phyloP scores from a whole-genome alignment of 2,329 filamentous ascomycete genomes.

The Fusarium palustre region DNA sequence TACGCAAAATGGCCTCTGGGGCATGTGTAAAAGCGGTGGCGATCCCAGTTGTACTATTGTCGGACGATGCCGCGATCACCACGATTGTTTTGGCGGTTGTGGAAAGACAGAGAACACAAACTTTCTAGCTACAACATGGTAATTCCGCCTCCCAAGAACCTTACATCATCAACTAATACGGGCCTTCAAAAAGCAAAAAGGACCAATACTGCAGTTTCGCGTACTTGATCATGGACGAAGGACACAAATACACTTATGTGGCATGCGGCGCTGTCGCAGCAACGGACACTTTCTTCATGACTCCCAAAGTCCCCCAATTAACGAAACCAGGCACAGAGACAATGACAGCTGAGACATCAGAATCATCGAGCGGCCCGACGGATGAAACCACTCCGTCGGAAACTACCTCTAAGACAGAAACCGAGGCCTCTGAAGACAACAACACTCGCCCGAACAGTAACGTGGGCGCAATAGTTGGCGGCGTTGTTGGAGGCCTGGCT shows the following conservation, averaged over 20 bases:
- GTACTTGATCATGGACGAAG: constrained; percentile 49
- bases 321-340: constrained; percentile 19
- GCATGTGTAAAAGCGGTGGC: constrained; percentile 48
- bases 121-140: constrained; percentile 53
- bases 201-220: constrained; percentile 50
- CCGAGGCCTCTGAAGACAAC: background rate
- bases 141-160: background rate
- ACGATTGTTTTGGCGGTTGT: constrained; percentile 50
- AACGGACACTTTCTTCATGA: constrained; percentile 43
- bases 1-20: constrained; percentile 50
- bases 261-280: constrained; percentile 48
- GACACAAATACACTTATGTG: constrained; percentile 53
- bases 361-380: constrained; percentile 4
- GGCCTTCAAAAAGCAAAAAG: background rate
- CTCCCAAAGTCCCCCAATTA: constrained; percentile 20
- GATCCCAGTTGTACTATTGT: constrained; percentile 49
- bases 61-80: constrained; percentile 52
- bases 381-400: constrained; percentile 4
- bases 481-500: constrained; percentile 51
- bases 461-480: constrained; percentile 51
- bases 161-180: background rate
- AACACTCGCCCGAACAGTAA: constrained; percentile 30
- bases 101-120: constrained; percentile 37
- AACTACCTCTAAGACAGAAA: constrained; percentile 6
- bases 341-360: constrained; percentile 4